These are phyloP conservation scores for Boletellus ananas DNA, from an alignment of 768 basidiomycete species.

Conservation along the genomic window DNA sequence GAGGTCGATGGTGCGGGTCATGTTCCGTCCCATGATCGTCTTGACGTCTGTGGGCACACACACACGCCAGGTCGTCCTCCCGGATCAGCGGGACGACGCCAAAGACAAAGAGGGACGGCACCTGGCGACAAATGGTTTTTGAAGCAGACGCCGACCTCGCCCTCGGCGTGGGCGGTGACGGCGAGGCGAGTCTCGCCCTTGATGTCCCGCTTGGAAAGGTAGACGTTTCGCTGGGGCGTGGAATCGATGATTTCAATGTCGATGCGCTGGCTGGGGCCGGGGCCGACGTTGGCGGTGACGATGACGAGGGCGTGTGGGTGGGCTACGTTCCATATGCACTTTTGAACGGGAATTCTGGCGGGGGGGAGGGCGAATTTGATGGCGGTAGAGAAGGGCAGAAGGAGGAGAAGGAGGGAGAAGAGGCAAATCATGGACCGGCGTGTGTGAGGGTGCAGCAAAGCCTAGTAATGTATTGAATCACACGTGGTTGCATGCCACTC, in stretches of 20 bases:
- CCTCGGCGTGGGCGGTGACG: constrained; percentile 89
- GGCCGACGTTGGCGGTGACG: constrained; percentile 89
- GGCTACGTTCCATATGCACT: constrained; percentile 96
- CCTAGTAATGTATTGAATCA: too few relatives aligned
- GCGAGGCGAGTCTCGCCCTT: constrained; percentile 90
- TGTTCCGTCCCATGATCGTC: constrained; percentile 43
- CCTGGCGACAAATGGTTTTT: constrained; percentile 74
- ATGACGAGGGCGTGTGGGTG: constrained; percentile 87
- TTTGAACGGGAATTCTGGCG: constrained; percentile 65
- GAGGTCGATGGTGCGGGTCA: constrained; percentile 75
- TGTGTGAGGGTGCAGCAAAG: too few relatives aligned
- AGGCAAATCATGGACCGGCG: background rate
- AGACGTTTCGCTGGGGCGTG: constrained; percentile 78
- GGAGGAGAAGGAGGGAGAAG: constrained; percentile 23
- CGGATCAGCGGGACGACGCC: too few relatives aligned
- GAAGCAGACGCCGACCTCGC: constrained; percentile 95
- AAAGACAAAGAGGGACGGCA: constrained; percentile 25
- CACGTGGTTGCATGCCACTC: too few relatives aligned
- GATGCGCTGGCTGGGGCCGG: constrained; percentile 71
- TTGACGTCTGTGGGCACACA: constrained; percentile 38
- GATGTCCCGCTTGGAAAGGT: constrained; percentile 84
- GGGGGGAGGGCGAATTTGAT: constrained; percentile 86
- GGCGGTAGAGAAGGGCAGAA: constrained; percentile 39
- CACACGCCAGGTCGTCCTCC: too few relatives aligned
- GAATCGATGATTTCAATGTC: constrained; percentile 96